These are phyloP conservation scores for Dothideomycetes sp. DNA, from an alignment of 2,329 filamentous ascomycete genomes.

Conservation along the genomic window DNA sequence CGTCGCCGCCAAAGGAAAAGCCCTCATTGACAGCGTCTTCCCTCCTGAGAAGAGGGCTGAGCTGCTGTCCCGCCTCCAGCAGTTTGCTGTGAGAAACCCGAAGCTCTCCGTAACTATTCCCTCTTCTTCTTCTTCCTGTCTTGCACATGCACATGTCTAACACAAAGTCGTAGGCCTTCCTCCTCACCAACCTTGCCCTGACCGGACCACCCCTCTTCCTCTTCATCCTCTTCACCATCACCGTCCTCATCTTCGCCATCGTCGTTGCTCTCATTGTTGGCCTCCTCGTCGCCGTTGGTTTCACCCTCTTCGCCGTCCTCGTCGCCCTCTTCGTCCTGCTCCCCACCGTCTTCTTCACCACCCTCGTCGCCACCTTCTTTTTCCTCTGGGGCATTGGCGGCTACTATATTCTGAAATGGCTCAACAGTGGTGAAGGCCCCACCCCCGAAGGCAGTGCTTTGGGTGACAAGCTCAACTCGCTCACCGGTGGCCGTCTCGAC, in stretches of 20 bases:
- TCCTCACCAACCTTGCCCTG: slow-evolving; percentile 53
- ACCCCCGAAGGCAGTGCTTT: slow-evolving; percentile 22
- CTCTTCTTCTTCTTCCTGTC: neutral
- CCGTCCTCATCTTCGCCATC: slow-evolving; percentile 51
- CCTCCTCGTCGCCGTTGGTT: slow-evolving; percentile 41
- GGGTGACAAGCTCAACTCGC: slow-evolving; percentile 29
- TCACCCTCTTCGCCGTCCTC: slow-evolving; percentile 57
- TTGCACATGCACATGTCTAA: slow-evolving; percentile 8
- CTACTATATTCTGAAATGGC: slow-evolving; percentile 40
- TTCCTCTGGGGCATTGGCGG: slow-evolving; percentile 57
- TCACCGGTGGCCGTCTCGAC: slow-evolving; percentile 27
- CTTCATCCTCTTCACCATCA: slow-evolving; percentile 56
- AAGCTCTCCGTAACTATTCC: slow-evolving; percentile 51
- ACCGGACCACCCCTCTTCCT: slow-evolving; percentile 56
- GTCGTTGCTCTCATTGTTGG: slow-evolving; percentile 46
- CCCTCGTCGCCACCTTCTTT: slow-evolving; percentile 48
- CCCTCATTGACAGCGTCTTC: slow-evolving; percentile 40
- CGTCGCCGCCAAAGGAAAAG: slow-evolving; percentile 19
- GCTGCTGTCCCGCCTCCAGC: slow-evolving; percentile 40
- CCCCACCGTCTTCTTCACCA: slow-evolving; percentile 57
- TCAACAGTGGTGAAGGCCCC: slow-evolving; percentile 19
- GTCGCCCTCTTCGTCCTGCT: slow-evolving; percentile 57
- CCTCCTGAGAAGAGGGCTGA: slow-evolving; percentile 50
- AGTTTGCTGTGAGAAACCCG: slow-evolving; percentile 54
- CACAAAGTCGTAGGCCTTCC: slow-evolving; percentile 46